A percentile compares a stretch with the other conserved stretches of the same genome.
Evolutionary conservation across 257 asterid genomes (phyloP).

Genomic region (Fraxinus cuspidata): DNA sequence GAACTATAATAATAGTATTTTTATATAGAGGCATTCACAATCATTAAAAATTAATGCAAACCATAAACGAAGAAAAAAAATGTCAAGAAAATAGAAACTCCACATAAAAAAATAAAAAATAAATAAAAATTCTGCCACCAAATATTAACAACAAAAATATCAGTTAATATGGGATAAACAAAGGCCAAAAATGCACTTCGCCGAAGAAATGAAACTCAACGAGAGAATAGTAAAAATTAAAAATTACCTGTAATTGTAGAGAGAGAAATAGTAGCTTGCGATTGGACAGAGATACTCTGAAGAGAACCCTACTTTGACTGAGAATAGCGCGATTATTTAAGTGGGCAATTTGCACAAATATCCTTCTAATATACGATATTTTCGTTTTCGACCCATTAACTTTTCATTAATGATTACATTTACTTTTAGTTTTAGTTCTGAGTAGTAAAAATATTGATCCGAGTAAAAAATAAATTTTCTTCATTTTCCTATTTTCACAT

Average conservation of each 20-base stretch:
- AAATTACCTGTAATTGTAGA: conserved; percentile 4
- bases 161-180: background rate
- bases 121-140: background rate
- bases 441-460: background rate
- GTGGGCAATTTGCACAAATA: conserved; percentile 29
- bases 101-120: background rate
- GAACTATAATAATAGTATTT: conserved; percentile 30
- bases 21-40: conserved; percentile 27
- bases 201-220: conserved; percentile 19
- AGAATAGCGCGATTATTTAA: conserved; percentile 48
- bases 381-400: background rate
- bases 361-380: conserved; percentile 32
- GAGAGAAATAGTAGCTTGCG: conserved; percentile 34
- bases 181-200: conserved; percentile 9
- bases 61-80: conserved; percentile 21
- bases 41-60: conserved; percentile 34
- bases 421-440: background rate
- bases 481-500: no score
- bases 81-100: background rate
- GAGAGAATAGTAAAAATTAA: background rate
- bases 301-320: conserved; percentile 80
- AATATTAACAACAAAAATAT: background rate
- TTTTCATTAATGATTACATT: background rate
- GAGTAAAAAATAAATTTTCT: no score
- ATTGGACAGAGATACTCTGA: conserved; percentile 12